Conservation (phyloP, 257 asterid genomes). For the Rubia yunnanensis region DNA sequence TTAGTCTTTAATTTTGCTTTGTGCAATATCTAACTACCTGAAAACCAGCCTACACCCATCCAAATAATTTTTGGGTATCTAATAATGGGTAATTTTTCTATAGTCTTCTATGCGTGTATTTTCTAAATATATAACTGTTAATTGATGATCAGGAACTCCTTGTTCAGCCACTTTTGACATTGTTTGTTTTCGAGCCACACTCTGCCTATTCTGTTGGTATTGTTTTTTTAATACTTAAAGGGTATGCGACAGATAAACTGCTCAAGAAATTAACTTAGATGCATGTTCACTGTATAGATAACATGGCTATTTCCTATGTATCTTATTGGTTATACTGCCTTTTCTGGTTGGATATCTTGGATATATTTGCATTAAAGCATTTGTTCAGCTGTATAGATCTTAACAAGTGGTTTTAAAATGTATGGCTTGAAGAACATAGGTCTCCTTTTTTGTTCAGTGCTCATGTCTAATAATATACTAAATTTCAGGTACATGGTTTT, state of each 20-base stretch:
- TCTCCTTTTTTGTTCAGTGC: not conserved
- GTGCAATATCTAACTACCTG: not conserved
- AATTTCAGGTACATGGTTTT: slow-evolving; percentile 72
- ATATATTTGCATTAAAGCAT: not conserved
- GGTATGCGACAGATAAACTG: not conserved
- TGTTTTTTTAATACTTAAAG: not conserved
- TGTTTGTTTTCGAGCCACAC: no score
- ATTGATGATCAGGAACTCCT: not conserved
- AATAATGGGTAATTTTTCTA: not conserved
- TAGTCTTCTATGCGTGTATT: not conserved
- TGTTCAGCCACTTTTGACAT: not conserved
- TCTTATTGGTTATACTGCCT: not conserved
- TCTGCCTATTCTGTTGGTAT: not conserved
- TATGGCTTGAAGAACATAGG: not conserved
- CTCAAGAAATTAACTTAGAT: not conserved
- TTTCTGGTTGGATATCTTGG: not conserved
- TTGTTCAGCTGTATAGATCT: not conserved
- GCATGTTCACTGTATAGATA: not conserved
- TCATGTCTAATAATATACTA: no score
- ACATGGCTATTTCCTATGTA: not conserved
- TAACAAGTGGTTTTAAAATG: not conserved
- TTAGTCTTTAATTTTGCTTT: no score
- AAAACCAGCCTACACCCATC: not conserved
- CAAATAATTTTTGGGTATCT: not conserved
- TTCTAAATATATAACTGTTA: not conserved